phyloP scores from a whole-genome alignment of 306 rosid genomes.

The Corylus americana region DNA sequence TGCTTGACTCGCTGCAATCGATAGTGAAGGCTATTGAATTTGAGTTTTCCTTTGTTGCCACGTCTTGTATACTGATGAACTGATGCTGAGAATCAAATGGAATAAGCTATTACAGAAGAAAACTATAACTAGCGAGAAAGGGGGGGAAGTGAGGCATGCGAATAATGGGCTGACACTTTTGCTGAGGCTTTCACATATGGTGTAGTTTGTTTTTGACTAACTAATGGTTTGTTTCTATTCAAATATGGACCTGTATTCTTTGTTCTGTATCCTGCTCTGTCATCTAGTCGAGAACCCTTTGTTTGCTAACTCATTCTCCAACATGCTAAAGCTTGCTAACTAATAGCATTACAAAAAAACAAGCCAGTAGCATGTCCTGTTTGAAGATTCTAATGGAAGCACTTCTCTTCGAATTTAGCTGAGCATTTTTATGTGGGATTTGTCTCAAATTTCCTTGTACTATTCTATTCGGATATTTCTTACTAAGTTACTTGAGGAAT shows the following conservation, averaged over 20 bases:
- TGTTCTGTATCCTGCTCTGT: not conserved
- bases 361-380: not conserved
- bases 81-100: not conserved
- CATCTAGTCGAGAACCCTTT: not conserved
- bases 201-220: too few relatives aligned
- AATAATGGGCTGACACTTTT: too few relatives aligned
- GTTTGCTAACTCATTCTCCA: not conserved
- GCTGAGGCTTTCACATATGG: too few relatives aligned
- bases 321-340: not conserved
- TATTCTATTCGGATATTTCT: not conserved
- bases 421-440: not conserved
- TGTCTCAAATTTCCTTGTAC: not conserved
- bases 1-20: not conserved
- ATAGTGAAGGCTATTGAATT: not conserved
- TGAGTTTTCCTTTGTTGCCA: not conserved
- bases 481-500: not conserved
- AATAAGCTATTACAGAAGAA: not conserved
- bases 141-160: too few relatives aligned
- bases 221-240: not conserved
- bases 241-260: not conserved
- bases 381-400: not conserved
- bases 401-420: not conserved
- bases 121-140: too few relatives aligned
- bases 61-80: not conserved
- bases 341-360: too few relatives aligned